Evolutionary conservation across 257 asterid genomes (phyloP), one percentile per base, ranked within the genome.

Genomic region (Plantago major): DNA sequence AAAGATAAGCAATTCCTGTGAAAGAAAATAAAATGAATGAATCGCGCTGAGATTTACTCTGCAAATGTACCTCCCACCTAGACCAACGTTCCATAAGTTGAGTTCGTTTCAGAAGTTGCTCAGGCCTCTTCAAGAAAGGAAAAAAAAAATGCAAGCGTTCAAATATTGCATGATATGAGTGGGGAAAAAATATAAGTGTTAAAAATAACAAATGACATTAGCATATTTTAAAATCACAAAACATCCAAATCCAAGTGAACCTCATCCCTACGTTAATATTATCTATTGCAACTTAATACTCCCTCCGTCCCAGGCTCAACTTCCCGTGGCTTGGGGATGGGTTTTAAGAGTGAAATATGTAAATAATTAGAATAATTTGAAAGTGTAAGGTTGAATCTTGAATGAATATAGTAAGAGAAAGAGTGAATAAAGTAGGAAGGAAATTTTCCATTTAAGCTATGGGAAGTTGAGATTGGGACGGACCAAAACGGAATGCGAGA

Each of bases 61-160:
- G 70, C 78, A 68, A 65, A 57, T 83, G 63, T 82, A 92, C 99
- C 99, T 92, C 99, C 91, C 97, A 78, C 84, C 96, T 79, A 69
- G 95, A 95, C 99, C 97, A 92, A 44, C 97, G 97, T 66, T 89
- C 99, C 96, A 81, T 92, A 59, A 92, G 99, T 76, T 92, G 99
- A 75, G 94, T 84, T 80, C 99, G 84, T 75, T 86, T 84, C 58
- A 92, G 72, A 73, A 92, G 97, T 72, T 86, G 97, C 26, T 84
- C 99, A 47, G 99, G 99, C 78, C 99, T 92, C 99, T 89, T 81
- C 80, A 76, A 60, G 58, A 76, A 53, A 76, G 53, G 68, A 72
- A 46, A 80, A 49, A 71, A 57, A 8, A 49, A 52, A 42, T 66
- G 15, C 52, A 49, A 54, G 63, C 14, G 50, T 61, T 65, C 65